Conservation (phyloP, 2,329 filamentous ascomycete genomes). For the Tricladium varicosporioides region DNA sequence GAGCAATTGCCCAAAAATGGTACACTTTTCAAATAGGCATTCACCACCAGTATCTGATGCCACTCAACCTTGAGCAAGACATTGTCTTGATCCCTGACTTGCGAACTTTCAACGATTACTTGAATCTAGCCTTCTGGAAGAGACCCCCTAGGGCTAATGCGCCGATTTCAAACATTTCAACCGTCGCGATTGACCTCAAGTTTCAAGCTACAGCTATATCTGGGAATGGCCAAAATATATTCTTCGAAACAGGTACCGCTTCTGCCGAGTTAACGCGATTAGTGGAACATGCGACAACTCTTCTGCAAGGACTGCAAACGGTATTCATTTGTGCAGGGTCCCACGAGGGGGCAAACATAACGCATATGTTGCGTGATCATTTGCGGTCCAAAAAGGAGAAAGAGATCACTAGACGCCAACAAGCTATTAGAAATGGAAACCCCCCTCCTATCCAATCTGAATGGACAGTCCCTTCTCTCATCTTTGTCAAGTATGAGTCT, state of each 20-base stretch:
- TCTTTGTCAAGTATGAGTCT: background rate
- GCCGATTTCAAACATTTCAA: background rate
- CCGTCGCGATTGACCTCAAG: background rate
- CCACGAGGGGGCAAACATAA: background rate
- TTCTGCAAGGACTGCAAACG: background rate
- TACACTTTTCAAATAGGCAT: background rate
- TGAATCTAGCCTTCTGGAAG: background rate
- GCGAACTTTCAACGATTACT: background rate
- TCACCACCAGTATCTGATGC: background rate
- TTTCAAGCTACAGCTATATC: background rate
- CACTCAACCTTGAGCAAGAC: background rate
- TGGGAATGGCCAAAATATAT: background rate
- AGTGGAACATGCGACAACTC: background rate
- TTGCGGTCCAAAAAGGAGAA: background rate
- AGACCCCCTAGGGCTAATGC: background rate
- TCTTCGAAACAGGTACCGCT: background rate
- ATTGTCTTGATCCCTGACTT: background rate
- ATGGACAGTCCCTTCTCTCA: background rate
- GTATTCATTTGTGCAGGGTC: background rate
- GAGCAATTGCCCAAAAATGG: background rate
- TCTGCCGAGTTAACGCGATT: background rate
- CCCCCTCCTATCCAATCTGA: background rate
- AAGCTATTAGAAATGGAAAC: background rate
- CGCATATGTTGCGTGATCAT: background rate
- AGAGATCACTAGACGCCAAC: background rate